Percentiles rank a stretch among this genome's conserved stretches.
These are phyloP conservation scores for Penicillium sp. DNA, from an alignment of 2,329 filamentous ascomycete genomes.

Conservation along the genomic window DNA sequence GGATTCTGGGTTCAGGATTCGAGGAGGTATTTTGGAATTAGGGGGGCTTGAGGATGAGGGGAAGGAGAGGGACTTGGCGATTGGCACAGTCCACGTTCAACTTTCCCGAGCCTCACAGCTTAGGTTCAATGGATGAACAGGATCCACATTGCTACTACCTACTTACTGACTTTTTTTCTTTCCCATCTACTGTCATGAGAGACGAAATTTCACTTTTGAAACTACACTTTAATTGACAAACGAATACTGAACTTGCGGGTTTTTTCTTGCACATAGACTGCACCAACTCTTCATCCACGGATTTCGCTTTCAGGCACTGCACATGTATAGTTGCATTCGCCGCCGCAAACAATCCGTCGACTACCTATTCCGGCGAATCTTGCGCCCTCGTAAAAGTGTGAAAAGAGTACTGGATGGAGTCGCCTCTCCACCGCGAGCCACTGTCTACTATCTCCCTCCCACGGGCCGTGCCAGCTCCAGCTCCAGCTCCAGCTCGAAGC, in stretches of 20 bases:
- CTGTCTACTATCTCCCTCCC: conserved; percentile 1
- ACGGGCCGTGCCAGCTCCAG: conserved; percentile 23
- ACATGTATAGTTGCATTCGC: conserved; percentile 9
- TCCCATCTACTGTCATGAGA: conserved; percentile 9
- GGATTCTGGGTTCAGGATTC: conserved; percentile 4
- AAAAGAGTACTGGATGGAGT: background rate
- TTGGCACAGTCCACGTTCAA: background rate
- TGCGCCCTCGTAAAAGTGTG: background rate
- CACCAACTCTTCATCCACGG: background rate
- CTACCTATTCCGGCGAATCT: conserved; percentile 9
- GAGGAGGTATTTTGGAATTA: too few species aligned
- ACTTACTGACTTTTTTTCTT: background rate
- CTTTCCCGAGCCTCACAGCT: background rate
- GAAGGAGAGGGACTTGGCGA: background rate
- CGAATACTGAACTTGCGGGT: background rate
- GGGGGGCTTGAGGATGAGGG: background rate
- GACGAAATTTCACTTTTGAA: conserved; percentile 10
- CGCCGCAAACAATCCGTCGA: conserved; percentile 11
- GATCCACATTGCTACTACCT: conserved; percentile 10
- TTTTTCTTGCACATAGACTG: background rate
- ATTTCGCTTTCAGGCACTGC: background rate
- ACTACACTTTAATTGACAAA: background rate
- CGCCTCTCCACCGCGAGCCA: conserved; percentile 4
- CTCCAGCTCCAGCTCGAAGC: conserved; percentile 10
- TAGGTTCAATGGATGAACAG: conserved; percentile 10